Conservation (phyloP, 345 rosid species). For the Corchorus capsularis region DNA sequence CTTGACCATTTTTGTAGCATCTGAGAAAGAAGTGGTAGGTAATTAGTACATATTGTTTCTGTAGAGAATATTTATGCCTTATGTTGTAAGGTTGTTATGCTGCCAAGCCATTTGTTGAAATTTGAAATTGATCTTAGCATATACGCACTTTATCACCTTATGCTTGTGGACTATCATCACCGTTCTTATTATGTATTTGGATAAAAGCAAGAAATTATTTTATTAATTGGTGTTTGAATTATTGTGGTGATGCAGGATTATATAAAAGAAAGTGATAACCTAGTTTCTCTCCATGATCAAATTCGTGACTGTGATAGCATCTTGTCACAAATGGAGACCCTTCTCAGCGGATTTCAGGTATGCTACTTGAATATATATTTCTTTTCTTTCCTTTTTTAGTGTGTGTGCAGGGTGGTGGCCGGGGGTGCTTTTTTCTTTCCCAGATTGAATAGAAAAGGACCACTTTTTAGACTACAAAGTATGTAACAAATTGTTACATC, state of each 20-base stretch:
- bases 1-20: not conserved
- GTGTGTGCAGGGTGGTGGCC: no score
- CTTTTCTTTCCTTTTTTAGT: not conserved
- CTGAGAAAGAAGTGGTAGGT: not conserved
- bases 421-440: not conserved
- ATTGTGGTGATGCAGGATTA: slow-evolving; percentile 65
- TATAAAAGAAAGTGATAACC: slow-evolving; percentile 93
- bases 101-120: not conserved
- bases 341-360: slow-evolving; percentile 98
- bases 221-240: slow-evolving; percentile 11
- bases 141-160: not conserved
- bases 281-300: slow-evolving; percentile 95
- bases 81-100: not conserved
- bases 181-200: not conserved
- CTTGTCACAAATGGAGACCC: slow-evolving; percentile 95
- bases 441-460: not conserved
- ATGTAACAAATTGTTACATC: not conserved
- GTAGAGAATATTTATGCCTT: not conserved
- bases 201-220: not conserved
- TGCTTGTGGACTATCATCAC: not conserved
- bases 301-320: slow-evolving; percentile 92
- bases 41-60: not conserved
- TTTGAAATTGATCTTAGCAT: not conserved
- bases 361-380: not conserved
- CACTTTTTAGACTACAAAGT: not conserved